Evolutionary conservation across 805 yeast species (phyloP), one percentile per base, ranked within the genome.

Genomic region (Kregervanrija fluxuum): DNA sequence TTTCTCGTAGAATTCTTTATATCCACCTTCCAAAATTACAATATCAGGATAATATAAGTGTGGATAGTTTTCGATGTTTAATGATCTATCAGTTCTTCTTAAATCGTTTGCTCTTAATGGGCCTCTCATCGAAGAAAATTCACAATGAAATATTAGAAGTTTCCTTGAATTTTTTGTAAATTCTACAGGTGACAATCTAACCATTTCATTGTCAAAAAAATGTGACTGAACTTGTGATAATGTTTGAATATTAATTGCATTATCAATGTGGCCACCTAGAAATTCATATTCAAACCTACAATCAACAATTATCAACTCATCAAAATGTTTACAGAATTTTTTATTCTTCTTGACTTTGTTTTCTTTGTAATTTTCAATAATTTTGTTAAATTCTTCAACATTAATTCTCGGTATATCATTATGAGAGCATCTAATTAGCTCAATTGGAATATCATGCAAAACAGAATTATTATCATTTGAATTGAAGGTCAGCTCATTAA

Each of bases 221-320:
- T 62, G 60, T 34, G 71, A 66, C 55, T 87, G 95, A 37, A 91
- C 67, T 40, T 78, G 83, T 44, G 75, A 75, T 53, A 83, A 82
- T 33, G 83, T 75, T 35, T 85, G 79, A 30, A 89, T 71, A 61
- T 91, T 93, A 43, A 85, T 54, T 8, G 98, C 95, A 39, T 84
- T 82, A 39, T 73, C 76, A 39, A 93, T 87, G 63, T 93, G 99
- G 30, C 99, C 99, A 31, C 98, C 98, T 35, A 77, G 71, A 62
- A 70, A 93, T 64, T 93, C 99, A 67, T 91, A 91, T 54, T 82
- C 87, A 59, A 93, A 93, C 43, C 99, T 77, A 60, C 98, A 89
- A 65, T 93, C 99, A 9, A 93, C 69, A 13, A 93, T 68, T 8
- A 75, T 54, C 35, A 75, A 65, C 32, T 77, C 75, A 48, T 79